Evolutionary conservation across 768 basidiomycete species (phyloP), one percentile per base, ranked within the genome.

Genomic region (Candolleomyces aberdarensis): DNA sequence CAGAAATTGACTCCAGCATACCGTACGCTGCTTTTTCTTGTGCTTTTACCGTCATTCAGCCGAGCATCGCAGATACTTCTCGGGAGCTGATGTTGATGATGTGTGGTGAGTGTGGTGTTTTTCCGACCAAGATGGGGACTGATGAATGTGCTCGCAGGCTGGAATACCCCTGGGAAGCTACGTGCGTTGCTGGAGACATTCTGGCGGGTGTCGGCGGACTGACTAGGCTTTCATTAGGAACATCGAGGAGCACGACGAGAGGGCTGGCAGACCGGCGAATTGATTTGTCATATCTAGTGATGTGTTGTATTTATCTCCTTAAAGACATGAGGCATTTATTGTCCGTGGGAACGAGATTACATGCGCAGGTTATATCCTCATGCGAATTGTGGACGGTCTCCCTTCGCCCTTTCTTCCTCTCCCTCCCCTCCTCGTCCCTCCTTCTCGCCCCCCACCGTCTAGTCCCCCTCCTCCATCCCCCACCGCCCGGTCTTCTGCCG

Each of bases 91-190:
- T 61, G 82, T 90, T 17, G 81, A 73, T 15, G 83, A 91, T 71
- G 68, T 89, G 54, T 92, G 91, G 91, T 88, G 70, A 75, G 87
- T 72, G 31, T 55, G 36, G 36, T 36, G 36, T 36, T 36, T 36
- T 36, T 36, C 36, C 36, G 36, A 36, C 3, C 11, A 11, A 36
- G 36, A 31, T 54, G 46, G 31, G n/a, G 49, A 26, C 47, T 44
- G 17, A 54, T 40, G 19, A n/a, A 10, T 49, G 10, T 53, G 14
- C 26, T 19, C 50, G 36, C 63, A 89, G 89, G 91, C 78, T 92
- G 66, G 88, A 91, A 70, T 92, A 92, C 71, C 90, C 90, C 66
- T 92, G 90, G 90, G 90, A 92, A 75, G 83, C 84, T 26, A 77
- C 70, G 90, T 88, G 65, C 75, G 88, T 51, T 36, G 9, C 20